Base-by-base conservation (phyloP, 2,329 filamentous ascomycete genomes). In the Calonectria honghensis region DNA sequence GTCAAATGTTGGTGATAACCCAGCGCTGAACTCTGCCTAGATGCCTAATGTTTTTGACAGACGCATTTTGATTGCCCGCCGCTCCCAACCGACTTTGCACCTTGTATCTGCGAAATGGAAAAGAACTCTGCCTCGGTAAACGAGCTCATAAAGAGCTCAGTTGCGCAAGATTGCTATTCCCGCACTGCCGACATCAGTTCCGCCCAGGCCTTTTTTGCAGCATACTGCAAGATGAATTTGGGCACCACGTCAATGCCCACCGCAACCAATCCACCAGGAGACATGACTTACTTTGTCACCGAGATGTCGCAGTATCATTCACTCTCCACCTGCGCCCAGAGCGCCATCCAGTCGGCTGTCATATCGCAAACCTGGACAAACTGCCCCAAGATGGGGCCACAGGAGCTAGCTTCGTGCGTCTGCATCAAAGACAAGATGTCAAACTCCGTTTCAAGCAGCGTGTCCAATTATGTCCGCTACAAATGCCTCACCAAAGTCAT, bases 351-450 rank as follows among this genome's bases (percentile, higher is more conserved):
- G 39, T 39, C 57, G 13, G 57, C 57, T 16, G 31, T 61, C 35
- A 61, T 39, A 24, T 35, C n/a, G 4, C 57, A 39, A 20, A 61
- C 57, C 3, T 61, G 27, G n/a, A 39, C n/a, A 3, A 24, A 61
- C 35, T 61, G 57, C 13, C 35, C 57, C 32, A 27, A 16, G 16
- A 39, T 61, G 57, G 57, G 57, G 6, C 57, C 57, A 2, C 57
- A 61, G 35, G 57, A 61, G 4, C n/a, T 61, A n/a, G 57, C 57
- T 4, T 61, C 57, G 13, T 61, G 57, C 39, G 57, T 29, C 18
- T 61, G 57, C 35, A 61, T 61, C 57, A 61, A 61, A 14, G 35
- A 61, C n/a, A 61, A 61, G 24, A 61, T 61, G 57, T 41, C 57
- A 6, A 39, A 32, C 16, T 61, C 24, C 6, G 57, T 61, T 24